Evolutionary conservation across 2,329 filamentous ascomycete genomes (phyloP), one percentile per base, ranked within the genome.

Genomic region (Fusarium haematococcum): DNA sequence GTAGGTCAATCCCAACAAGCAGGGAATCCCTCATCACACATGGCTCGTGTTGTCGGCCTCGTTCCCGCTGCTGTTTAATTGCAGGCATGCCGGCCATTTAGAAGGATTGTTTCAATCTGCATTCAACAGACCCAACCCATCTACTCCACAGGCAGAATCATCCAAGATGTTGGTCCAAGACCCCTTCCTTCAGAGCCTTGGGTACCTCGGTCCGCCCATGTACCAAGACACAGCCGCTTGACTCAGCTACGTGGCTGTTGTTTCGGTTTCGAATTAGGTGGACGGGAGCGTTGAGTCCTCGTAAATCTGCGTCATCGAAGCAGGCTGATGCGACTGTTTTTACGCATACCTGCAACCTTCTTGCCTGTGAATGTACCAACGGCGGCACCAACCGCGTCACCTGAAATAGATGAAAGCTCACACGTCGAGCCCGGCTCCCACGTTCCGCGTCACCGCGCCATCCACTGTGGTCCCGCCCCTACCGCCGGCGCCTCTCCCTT

Each of bases 401-500:
- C 32, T 39, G 41, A 37, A 50, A 71, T 71, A 69, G 52, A 63
- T 45, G 58, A 64, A 45, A 61, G 65, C 63, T 72, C 71, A 61
- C 25, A 54, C 48, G 45, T 58, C 61, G 35, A 27, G 23, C 20
- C 41, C 23, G 45, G 48, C 37, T 48, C 52, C 54, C 72, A 59
- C 39, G 62, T 65, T 68, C 58, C 62, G 57, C 56, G 60, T 61
- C 60, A 33, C 56, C 43, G 43, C 35, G 30, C 65, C 65, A 58
- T 64, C 65, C 65, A 58, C 57, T 54, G 58, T 61, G 50, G 56
- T 50, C 61, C 59, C 35, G 58, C 65, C 61, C 32, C 56, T 48
- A 59, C 62, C 70, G 56, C 43, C 72, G 43, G 58, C 73, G 69
- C 73, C 62, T 74, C 72, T 73, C 59, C 72, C 69, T 74, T 63